Percentiles rank a stretch among this genome's conserved stretches.
Conservation (phyloP, 306 rosid genomes). For the Mucuna pruriens region DNA sequence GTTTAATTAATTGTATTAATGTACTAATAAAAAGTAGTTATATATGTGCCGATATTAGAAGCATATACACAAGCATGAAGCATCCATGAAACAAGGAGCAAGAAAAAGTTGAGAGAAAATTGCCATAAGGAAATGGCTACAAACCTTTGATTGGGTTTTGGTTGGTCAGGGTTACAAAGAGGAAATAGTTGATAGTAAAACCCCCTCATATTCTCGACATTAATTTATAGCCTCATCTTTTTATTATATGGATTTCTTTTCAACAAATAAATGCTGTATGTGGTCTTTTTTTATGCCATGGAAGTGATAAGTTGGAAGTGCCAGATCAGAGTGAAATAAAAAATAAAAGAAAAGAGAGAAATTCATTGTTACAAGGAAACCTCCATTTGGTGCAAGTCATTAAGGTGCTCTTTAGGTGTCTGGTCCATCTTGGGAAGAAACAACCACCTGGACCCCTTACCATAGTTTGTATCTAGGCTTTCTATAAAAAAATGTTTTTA, state of each 20-base stretch:
- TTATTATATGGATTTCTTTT: not conserved
- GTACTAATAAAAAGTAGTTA: not conserved
- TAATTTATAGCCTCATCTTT: constrained; percentile 12
- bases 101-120: constrained; percentile 12
- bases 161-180: not conserved
- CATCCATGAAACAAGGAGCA: not conserved
- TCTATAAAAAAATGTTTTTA: too few species aligned
- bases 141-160: constrained; percentile 12
- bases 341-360: not conserved
- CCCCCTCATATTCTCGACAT: not conserved
- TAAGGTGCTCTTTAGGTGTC: not conserved
- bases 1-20: not conserved
- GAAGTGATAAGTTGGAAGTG: constrained; percentile 21
- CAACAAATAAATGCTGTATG: constrained; percentile 38
- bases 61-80: not conserved
- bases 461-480: too few species aligned
- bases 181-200: not conserved
- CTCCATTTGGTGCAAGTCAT: not conserved
- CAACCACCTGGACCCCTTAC: not conserved
- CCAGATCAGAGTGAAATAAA: constrained; percentile 9
- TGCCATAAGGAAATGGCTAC: not conserved
- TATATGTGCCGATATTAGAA: not conserved
- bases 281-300: constrained; percentile 31
- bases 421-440: constrained; percentile 14
- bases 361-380: not conserved